Evolutionary conservation across 2,329 filamentous ascomycete species (phyloP).

Genomic region (Achaetomium macrosporum): DNA sequence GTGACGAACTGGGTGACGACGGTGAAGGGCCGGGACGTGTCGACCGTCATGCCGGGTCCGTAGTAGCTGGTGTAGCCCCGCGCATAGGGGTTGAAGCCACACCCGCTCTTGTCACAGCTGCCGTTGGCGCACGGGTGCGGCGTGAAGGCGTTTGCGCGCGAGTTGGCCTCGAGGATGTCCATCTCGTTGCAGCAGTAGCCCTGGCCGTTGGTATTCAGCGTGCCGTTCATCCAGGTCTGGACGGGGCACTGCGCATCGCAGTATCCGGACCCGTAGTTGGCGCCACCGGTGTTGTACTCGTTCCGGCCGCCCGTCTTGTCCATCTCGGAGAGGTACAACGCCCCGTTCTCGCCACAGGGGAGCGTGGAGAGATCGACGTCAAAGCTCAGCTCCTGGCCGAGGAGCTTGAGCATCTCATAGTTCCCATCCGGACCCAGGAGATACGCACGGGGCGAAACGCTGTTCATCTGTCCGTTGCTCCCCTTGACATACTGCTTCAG

Average conservation of each 20-base stretch:
- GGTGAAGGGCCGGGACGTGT: slow-evolving; percentile 28
- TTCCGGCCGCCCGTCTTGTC: slow-evolving; percentile 48
- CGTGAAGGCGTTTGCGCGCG: slow-evolving; percentile 39
- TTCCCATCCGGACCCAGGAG: slow-evolving; percentile 47
- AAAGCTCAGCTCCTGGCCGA: slow-evolving; percentile 56
- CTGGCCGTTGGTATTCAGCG: slow-evolving; percentile 36
- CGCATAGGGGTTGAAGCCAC: slow-evolving; percentile 25
- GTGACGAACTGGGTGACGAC: slow-evolving; percentile 46
- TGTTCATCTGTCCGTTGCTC: slow-evolving; percentile 4
- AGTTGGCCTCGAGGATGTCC: slow-evolving; percentile 52
- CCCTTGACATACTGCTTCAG: slow-evolving; percentile 24
- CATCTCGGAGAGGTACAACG: slow-evolving; percentile 54
- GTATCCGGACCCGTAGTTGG: slow-evolving; percentile 44
- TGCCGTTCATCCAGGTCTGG: slow-evolving; percentile 46
- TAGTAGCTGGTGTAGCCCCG: slow-evolving; percentile 36
- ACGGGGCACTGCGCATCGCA: slow-evolving; percentile 32
- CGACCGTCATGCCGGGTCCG: slow-evolving; percentile 21
- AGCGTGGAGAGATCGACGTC: slow-evolving; percentile 57
- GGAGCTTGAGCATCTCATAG: slow-evolving; percentile 53
- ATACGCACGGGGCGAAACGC: slow-evolving; percentile 43
- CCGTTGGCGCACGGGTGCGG: slow-evolving; percentile 40
- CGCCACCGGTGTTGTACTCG: slow-evolving; percentile 45
- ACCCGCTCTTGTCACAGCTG: slow-evolving; percentile 40
- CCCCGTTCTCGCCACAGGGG: slow-evolving; percentile 58
- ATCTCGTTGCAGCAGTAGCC: slow-evolving; percentile 51